Base-by-base conservation (phyloP, 345 rosid genomes). In the Schrenkiella parvula region DNA sequence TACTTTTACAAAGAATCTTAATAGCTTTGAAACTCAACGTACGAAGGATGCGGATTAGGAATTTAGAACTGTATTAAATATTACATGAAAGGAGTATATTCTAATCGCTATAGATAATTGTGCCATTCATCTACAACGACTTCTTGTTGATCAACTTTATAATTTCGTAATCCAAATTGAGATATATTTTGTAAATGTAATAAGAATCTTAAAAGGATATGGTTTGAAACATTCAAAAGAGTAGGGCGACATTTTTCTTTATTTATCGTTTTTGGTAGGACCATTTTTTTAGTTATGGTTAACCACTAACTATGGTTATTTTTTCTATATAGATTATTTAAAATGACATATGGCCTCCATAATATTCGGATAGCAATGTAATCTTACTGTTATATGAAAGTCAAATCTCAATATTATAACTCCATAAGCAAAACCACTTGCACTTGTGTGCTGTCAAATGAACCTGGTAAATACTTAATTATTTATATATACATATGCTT, bases 321-420 rank as follows among this genome's bases (percentile, higher is more conserved):
- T 42, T 39, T 44, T 32, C 12, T 50, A 29, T 37, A 37, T 25
- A 17, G 4, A 38, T 47, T 21, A 48, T 31, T 65, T 54, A 6
- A 34, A 57, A 25, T 66, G 37, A 14, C 72, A 57, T 52, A 48
- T 38, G 61, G 61, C 22, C 46, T 58, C 7, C 66, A 64, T 64
- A 31, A 17, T 63, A 73, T 48, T 11, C 19, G 8, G 25, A 19
- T 47, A 66, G 37, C 52, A 73, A 19, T 47, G 37, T 55, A 35
- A 65, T 31, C 17, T 37, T 37, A 66, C 53, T 59, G 35, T 28
- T 47, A 13, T 57, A 58, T 26, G 55, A 58, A 74, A 74, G 78
- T 51, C 73, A 74, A 67, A 67, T 42, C 56, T 60, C 62, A 50
- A 37, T 74, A 58, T n/a, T n/a, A n/a, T n/a, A n/a, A n/a, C n/a